Percentiles rank a stretch among this genome's conserved stretches.
phyloP scores from a whole-genome alignment of 805 yeast genomes.

The Blastobotrys peoriensis region DNA sequence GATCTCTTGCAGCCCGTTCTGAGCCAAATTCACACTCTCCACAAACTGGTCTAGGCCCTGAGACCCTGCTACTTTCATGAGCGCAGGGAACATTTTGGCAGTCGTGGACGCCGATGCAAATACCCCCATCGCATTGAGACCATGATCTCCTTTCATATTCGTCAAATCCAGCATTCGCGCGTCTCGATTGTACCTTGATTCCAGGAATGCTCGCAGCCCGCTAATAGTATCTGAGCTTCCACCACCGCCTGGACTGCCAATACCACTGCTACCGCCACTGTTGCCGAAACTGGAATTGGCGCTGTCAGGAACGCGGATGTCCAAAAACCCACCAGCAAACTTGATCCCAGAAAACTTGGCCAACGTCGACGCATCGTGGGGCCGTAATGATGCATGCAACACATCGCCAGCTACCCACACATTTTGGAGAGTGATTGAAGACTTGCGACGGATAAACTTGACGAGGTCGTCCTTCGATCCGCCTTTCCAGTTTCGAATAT shows the following conservation, averaged over 20 bases:
- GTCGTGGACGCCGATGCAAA: slow-evolving; percentile 55
- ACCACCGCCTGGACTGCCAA: slow-evolving; percentile 2
- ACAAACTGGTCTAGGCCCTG: slow-evolving; percentile 40
- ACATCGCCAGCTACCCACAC: slow-evolving; percentile 50
- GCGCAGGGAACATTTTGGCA: slow-evolving; percentile 82
- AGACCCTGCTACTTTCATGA: slow-evolving; percentile 71
- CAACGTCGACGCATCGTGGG: slow-evolving; percentile 53
- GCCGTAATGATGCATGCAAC: slow-evolving; percentile 53
- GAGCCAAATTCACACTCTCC: slow-evolving; percentile 50
- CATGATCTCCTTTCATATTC: slow-evolving; percentile 57
- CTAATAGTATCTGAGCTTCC: slow-evolving; percentile 44
- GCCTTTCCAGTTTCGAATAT: slow-evolving; percentile 76
- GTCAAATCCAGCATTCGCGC: slow-evolving; percentile 64
- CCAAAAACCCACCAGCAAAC: slow-evolving; percentile 69
- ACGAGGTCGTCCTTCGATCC: slow-evolving; percentile 65
- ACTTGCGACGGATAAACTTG: slow-evolving; percentile 62
- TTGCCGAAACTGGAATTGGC: slow-evolving; percentile 12
- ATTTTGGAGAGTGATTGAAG: slow-evolving; percentile 50
- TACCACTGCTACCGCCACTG: not conserved
- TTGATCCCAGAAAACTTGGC: slow-evolving; percentile 65
- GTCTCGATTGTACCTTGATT: slow-evolving; percentile 59
- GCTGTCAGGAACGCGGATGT: slow-evolving; percentile 37
- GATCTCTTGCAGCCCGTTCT: slow-evolving; percentile 59
- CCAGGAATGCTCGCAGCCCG: slow-evolving; percentile 55
- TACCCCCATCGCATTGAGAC: slow-evolving; percentile 54